phyloP scores from a whole-genome alignment of 345 rosid genomes.

The Populus pruinosa region DNA sequence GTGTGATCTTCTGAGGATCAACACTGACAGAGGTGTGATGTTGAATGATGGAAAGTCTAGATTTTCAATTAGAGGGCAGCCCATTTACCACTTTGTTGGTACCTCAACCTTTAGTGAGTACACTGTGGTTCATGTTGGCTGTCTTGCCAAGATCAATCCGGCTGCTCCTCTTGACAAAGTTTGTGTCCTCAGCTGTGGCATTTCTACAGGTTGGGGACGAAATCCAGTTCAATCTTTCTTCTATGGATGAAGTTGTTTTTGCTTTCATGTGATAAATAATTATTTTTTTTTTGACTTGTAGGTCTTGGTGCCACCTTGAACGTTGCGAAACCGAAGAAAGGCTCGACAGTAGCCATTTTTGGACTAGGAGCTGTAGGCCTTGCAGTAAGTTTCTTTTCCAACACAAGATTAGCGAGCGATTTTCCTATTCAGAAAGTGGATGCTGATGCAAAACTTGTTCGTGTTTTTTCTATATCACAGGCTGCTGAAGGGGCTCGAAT shows the following conservation, averaged over 20 bases:
- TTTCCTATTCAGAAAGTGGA: neutral
- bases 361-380: conserved; percentile 45
- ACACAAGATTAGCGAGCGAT: too few species aligned
- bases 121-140: conserved; percentile 40
- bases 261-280: neutral
- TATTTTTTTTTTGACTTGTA: neutral
- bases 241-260: neutral
- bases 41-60: conserved; percentile 38
- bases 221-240: neutral
- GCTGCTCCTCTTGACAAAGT: conserved; percentile 48
- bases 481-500: conserved; percentile 38
- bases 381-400: conserved; percentile 21
- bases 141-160: conserved; percentile 48
- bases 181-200: conserved; percentile 45
- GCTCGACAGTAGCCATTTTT: conserved; percentile 38
- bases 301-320: conserved; percentile 45
- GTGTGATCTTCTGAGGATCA: conserved; percentile 38
- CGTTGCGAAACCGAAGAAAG: conserved; percentile 40
- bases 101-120: conserved; percentile 42
- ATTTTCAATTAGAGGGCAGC: conserved; percentile 37
- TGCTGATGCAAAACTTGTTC: too few species aligned
- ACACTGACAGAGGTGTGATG: conserved; percentile 40
- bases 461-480: neutral
- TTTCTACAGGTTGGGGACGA: conserved; percentile 34
- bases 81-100: conserved; percentile 42